A percentile compares a stretch with the other conserved stretches of the same genome.
phyloP scores from a whole-genome alignment of 768 basidiomycete species.

The Pleurotus salmoneostramineus region DNA sequence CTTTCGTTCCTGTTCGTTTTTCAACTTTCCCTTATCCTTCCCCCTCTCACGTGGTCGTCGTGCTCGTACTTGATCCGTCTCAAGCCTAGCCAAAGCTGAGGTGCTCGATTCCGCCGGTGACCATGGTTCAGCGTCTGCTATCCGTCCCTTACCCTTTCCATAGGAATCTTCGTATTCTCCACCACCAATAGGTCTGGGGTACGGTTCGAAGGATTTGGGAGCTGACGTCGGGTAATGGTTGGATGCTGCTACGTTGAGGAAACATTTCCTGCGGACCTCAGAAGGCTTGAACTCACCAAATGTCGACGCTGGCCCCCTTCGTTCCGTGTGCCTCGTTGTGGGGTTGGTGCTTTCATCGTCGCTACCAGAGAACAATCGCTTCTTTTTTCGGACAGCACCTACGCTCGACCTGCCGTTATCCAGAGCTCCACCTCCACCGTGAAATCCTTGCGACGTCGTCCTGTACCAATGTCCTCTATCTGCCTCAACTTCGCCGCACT shows the following conservation, averaged over 20 bases:
- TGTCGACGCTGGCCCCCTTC: neutral
- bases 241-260: neutral
- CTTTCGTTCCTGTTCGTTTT: conserved; percentile 9
- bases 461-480: conserved; percentile 1
- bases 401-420: neutral
- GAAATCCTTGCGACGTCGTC: neutral
- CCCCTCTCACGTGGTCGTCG: neutral
- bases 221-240: neutral
- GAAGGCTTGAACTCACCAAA: no score
- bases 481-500: neutral
- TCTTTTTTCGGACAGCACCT: conserved; percentile 1
- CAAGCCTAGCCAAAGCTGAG: neutral
- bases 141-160: neutral
- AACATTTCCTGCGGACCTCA: no score
- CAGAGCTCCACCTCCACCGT: neutral
- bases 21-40: conserved; percentile 10
- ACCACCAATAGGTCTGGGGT: neutral
- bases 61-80: neutral
- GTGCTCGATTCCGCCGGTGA: neutral
- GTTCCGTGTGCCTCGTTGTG: neutral
- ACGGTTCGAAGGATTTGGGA: neutral
- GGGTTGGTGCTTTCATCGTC: neutral
- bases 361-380: neutral
- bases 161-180: neutral
- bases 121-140: neutral